Conservation (phyloP, 2,329 filamentous ascomycete species). For the Rhinocladiella mackenziei region DNA sequence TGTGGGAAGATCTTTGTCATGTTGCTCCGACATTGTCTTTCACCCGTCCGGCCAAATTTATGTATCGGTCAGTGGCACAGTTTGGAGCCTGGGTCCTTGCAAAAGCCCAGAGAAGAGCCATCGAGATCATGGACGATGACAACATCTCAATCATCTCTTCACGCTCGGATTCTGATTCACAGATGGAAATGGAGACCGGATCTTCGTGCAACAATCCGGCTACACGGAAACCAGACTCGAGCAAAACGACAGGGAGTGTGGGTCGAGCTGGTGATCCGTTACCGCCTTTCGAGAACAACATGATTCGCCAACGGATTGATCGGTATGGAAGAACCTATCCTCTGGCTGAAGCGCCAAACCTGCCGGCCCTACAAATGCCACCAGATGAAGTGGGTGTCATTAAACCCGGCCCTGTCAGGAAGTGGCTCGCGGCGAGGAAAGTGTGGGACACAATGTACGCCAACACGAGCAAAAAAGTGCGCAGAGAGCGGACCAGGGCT, state of each 20-base stretch:
- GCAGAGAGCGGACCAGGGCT: slow-evolving; percentile 69
- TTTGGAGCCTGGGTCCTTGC: slow-evolving; percentile 91
- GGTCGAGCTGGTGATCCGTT: slow-evolving; percentile 84
- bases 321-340: slow-evolving; percentile 70
- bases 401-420: slow-evolving; percentile 72
- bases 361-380: slow-evolving; percentile 63
- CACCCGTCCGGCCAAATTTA: slow-evolving; percentile 90
- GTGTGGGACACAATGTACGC: slow-evolving; percentile 71
- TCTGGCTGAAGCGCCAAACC: slow-evolving; percentile 60
- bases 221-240: slow-evolving; percentile 27
- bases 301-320: slow-evolving; percentile 87
- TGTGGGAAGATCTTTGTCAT: slow-evolving; percentile 95
- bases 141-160: slow-evolving; percentile 71
- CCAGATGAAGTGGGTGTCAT: slow-evolving; percentile 68
- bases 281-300: slow-evolving; percentile 73
- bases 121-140: slow-evolving; percentile 78
- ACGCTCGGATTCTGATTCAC: slow-evolving; percentile 39
- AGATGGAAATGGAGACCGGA: slow-evolving; percentile 16
- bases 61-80: slow-evolving; percentile 88
- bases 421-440: slow-evolving; percentile 73
- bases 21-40: slow-evolving; percentile 91
- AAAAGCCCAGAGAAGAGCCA: slow-evolving; percentile 70
- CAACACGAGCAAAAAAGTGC: slow-evolving; percentile 64
- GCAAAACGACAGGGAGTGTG: slow-evolving; percentile 45
- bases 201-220: slow-evolving; percentile 19